Percentiles rank a stretch among this genome's conserved stretches.
Conservation (phyloP, 148 eudicot genomes). For the Euryodendron excelsum region DNA sequence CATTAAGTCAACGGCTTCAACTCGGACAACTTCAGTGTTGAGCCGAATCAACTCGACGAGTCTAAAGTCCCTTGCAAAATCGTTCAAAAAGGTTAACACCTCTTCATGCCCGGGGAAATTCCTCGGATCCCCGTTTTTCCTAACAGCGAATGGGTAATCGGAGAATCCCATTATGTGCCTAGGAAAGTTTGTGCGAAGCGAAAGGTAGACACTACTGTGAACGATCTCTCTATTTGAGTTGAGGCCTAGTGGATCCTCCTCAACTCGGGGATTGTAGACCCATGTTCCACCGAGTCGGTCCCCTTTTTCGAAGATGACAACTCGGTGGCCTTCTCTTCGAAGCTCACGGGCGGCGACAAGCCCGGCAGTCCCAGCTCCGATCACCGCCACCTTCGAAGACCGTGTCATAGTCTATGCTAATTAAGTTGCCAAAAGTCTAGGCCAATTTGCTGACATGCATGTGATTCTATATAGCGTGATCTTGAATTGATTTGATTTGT, state of each 20-base stretch:
- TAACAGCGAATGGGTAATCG: constrained; percentile 26
- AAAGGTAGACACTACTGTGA: constrained; percentile 29
- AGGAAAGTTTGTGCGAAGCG: constrained; percentile 40
- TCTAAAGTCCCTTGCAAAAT: constrained; percentile 31
- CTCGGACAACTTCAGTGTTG: constrained; percentile 28
- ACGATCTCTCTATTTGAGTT: constrained; percentile 29
- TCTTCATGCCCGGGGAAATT: constrained; percentile 44
- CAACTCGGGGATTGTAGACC: constrained; percentile 39
- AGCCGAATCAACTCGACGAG: constrained; percentile 31
- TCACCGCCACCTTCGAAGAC: constrained; percentile 39
- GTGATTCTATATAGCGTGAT: no score
- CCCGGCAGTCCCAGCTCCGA: constrained; percentile 41
- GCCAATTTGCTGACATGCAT: no score
- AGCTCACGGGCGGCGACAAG: constrained; percentile 38
- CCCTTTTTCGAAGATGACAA: constrained; percentile 31
- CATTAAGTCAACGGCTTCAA: constrained; percentile 19
- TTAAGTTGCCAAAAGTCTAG: no score
- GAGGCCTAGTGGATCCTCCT: constrained; percentile 28
- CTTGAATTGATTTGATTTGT: no score
- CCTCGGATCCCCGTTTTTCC: constrained; percentile 23
- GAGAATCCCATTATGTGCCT: constrained; percentile 39
- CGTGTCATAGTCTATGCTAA: constrained; percentile 11
- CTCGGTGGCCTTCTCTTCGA: constrained; percentile 31
- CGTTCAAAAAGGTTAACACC: constrained; percentile 26
- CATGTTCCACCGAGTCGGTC: constrained; percentile 36